A percentile compares a stretch with the other conserved stretches of the same genome.
Conservation (phyloP, 2,329 filamentous ascomycete species). For the Colletotrichum orchidophilum region DNA sequence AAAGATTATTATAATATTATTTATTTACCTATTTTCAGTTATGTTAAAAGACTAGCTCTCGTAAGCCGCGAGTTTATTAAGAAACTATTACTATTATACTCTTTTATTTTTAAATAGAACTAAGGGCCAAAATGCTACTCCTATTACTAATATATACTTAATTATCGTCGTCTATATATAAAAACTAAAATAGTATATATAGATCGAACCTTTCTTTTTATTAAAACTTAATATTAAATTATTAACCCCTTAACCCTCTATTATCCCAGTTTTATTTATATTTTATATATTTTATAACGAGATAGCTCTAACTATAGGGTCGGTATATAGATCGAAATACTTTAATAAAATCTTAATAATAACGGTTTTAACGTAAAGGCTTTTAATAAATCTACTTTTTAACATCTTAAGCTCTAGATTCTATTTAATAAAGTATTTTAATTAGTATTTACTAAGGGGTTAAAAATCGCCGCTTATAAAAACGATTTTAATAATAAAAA, state of each 20-base stretch:
- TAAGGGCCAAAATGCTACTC: background rate
- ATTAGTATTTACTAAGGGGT: background rate
- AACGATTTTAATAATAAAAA: no score
- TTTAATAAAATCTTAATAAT: background rate
- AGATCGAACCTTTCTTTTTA: no score
- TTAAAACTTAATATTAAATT: background rate
- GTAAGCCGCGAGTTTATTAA: background rate
- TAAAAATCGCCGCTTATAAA: background rate
- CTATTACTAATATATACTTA: background rate
- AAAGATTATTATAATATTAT: background rate
- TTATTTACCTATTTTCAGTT: background rate
- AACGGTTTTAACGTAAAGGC: background rate
- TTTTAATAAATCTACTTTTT: background rate
- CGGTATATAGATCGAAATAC: background rate
- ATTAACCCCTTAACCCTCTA: background rate
- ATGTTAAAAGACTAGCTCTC: background rate
- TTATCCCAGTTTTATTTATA: constrained; percentile 14
- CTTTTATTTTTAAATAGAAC: background rate
- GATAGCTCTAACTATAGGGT: background rate
- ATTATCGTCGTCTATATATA: no score
- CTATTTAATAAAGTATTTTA: background rate
- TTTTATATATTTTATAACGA: constrained; percentile 6
- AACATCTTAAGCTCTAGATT: background rate
- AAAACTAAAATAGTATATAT: no score
- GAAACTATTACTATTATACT: background rate